Evolutionary conservation across 768 basidiomycete genomes (phyloP), one percentile per base, ranked within the genome.

Genomic region (Nidularia sp.): DNA sequence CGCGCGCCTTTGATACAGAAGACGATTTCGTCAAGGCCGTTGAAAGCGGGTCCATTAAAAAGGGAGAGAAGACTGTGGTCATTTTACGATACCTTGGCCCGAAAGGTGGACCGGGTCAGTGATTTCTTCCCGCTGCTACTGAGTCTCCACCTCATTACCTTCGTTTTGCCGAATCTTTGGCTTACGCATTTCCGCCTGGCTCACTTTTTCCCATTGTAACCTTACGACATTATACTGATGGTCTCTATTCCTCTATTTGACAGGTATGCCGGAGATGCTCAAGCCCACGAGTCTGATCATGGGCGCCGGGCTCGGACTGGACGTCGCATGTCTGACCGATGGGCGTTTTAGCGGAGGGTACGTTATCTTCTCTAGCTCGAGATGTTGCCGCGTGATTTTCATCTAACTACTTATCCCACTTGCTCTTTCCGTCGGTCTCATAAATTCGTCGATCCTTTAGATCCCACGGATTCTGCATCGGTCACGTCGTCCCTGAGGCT

Each of bases 181-280:
- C 10, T 45, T 45, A 45, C 22, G 9, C 39, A 43, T 36, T 43
- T 13, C 9, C 18, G 33, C 34, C 39, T 18, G 25, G 54, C 36
- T 47, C 29, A 18, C 45, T 42, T 55, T 60, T 64, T 64, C 59
- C 59, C 65, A 60, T 63, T 57, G 55, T 60, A 51, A 53, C 58
- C 56, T 60, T 53, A 51, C 55, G 54, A 29, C 22, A n/a, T 5
- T 51, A 45, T 41, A 47, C 45, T 55, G 53, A 56, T 45, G 2
- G 44, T 51, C 48, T 45, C 34, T 58, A 51, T 55, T 47, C 65
- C 29, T 59, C 49, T 45, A 49, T 54, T 47, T 54, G 47, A 52
- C 63, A 88, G 93, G 94, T 56, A 99, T 99, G 96, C 96, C 94
- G 47, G 97, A 99, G 76, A 99, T 99, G 97, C 79, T 98, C 53